Percentiles rank a stretch among this genome's conserved stretches.
These are phyloP conservation scores for Ganoderma leucocontextum DNA, from an alignment of 1,284 basidiomycete genomes.

Conservation along the genomic window DNA sequence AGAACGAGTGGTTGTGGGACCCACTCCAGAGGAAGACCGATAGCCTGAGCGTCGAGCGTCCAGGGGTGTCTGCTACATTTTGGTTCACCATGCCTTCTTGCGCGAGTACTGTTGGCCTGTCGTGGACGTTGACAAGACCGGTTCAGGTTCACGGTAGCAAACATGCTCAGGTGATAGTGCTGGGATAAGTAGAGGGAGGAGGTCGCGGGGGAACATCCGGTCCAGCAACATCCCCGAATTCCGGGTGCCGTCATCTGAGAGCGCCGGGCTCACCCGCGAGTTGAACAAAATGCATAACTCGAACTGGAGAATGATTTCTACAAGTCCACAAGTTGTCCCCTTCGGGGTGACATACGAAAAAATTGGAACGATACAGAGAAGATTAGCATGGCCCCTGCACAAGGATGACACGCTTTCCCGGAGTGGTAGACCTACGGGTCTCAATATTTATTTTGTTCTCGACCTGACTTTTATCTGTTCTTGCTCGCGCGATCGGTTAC, in stretches of 20 bases:
- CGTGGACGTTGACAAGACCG: too few relatives aligned
- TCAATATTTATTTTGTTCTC: slow-evolving; percentile 3
- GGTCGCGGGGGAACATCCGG: not conserved
- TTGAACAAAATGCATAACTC: not conserved
- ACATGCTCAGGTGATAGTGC: not conserved
- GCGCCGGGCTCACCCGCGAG: not conserved
- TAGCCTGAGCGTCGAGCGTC: slow-evolving; percentile 12
- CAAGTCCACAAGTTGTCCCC: not conserved
- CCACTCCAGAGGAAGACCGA: slow-evolving; percentile 24
- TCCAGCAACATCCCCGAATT: not conserved
- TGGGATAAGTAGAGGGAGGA: not conserved
- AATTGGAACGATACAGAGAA: slow-evolving; percentile 8
- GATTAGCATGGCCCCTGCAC: slow-evolving; percentile 9
- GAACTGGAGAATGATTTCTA: not conserved
- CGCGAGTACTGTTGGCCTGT: not conserved
- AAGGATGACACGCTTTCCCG: slow-evolving; percentile 9
- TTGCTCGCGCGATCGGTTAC: too few relatives aligned
- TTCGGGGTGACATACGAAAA: slow-evolving; percentile 8
- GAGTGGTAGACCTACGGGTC: slow-evolving; percentile 7
- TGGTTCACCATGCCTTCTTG: not conserved
- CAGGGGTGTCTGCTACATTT: slow-evolving; percentile 23
- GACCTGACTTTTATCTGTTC: not conserved
- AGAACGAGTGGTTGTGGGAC: not conserved
- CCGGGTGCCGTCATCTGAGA: not conserved
- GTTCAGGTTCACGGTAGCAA: not conserved